Evolutionary conservation across 2,329 filamentous ascomycete species (phyloP), one percentile per base, ranked within the genome.

Genomic region (Aspergillus cejpii): DNA sequence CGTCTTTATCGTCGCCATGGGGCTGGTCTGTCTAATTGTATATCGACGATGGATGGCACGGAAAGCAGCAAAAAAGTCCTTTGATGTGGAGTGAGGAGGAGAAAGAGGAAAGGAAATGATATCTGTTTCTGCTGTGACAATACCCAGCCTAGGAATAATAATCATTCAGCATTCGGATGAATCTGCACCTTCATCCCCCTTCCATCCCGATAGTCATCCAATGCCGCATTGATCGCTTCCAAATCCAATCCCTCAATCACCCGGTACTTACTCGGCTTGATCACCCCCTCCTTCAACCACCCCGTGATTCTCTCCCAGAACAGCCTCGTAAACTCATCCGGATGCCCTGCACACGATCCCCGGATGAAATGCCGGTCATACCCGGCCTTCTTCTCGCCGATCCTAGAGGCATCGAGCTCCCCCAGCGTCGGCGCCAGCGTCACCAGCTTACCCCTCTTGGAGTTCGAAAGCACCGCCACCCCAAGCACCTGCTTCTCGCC

Each of bases 1-100:
- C 54, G 70, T 81, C 62, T 77, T 77, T 57, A 56, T 79, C 48
- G 75, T 83, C 52, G 71, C 49, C 29, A 44, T 74, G 48, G 73
- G 78, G 20, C 60, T 83, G 39, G 50, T 74, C 44, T 55, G 58
- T 39, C 68, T 83, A 31, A 74, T 76, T 58, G 55, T 76, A 49
- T 70, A 71, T 51, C 71, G 74, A 50, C 68, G 63, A 57, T 61
- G 74, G 43, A 48, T 63, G 49, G 56, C 61, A 6, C 50, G 54
- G 31, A 63, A 59, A 45, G 58, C 61, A 7, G 53, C 59, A 15
- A 58, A 48, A 20, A 37, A 57, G 20, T 33, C 50, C 2, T 59
- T 51, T 14, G 49, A 56, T 17, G 31, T 37, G 26, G 38, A 44
- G 10, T 36, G 29, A 39, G 8, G 27, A 17, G 41, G 17, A 15